These are phyloP conservation scores for Malassezia psittaci DNA, from an alignment of 1,284 basidiomycete species.

Conservation along the genomic window DNA sequence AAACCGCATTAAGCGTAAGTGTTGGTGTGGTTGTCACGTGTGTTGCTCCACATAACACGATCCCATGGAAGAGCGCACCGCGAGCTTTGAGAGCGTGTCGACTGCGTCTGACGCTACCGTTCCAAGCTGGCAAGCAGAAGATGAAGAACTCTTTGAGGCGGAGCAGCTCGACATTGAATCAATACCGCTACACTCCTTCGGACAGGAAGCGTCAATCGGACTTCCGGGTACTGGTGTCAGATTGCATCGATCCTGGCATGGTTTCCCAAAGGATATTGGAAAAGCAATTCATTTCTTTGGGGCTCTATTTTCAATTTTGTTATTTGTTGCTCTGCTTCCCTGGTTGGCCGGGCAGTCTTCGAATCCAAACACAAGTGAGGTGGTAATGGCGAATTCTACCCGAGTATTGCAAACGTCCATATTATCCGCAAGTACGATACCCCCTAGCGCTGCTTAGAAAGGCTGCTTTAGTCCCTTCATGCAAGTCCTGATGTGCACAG, in stretches of 20 bases:
- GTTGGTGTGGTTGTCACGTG: constrained; percentile 2
- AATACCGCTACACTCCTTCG: not conserved
- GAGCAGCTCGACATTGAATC: not conserved
- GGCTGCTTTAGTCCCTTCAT: too few relatives aligned
- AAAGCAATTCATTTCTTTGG: not conserved
- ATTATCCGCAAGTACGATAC: too few relatives aligned
- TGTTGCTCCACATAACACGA: not conserved
- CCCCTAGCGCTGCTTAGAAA: too few relatives aligned
- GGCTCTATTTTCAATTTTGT: not conserved
- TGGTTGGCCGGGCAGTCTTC: constrained; percentile 8
- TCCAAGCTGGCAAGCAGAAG: not conserved
- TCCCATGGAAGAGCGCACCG: not conserved
- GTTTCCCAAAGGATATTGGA: not conserved
- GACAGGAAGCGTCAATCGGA: too few relatives aligned
- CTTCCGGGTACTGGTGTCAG: not conserved
- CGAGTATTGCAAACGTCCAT: not conserved
- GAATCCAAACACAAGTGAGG: not conserved
- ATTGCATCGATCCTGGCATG: not conserved
- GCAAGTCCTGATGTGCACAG: too few relatives aligned
- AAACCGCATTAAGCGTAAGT: not conserved
- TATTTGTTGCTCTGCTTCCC: constrained; percentile 5
- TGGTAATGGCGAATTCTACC: not conserved
- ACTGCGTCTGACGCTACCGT: constrained; percentile 13
- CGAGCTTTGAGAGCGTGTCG: constrained; percentile 11
- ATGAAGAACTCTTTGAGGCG: not conserved